Evolutionary conservation across 2,329 filamentous ascomycete species (phyloP).

Genomic region (Aureobasidium melanogenum): DNA sequence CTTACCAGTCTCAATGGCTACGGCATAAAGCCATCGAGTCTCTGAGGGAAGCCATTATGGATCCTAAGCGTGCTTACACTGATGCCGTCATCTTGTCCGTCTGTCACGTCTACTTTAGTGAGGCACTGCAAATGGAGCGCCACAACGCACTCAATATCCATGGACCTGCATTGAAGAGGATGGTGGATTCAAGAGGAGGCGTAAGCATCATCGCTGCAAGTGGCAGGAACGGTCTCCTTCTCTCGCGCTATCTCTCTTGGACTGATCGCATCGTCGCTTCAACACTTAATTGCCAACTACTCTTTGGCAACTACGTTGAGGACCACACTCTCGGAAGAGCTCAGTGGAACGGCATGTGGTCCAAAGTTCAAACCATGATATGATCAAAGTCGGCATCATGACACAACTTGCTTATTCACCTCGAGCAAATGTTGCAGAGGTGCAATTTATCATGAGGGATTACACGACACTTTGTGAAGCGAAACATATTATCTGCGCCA

Average conservation of each 20-base stretch:
- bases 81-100: constrained; percentile 4
- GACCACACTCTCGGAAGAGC: background rate
- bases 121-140: background rate
- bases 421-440: background rate
- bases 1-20: constrained; percentile 1
- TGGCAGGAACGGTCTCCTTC: background rate
- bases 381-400: background rate
- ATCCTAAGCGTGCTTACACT: background rate
- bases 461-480: background rate
- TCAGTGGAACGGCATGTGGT: background rate
- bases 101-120: background rate
- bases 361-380: background rate
- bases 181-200: constrained; percentile 1
- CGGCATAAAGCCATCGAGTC: background rate
- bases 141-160: background rate
- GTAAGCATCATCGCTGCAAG: background rate
- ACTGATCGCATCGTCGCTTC: background rate
- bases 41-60: background rate
- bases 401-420: background rate
- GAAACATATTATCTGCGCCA: background rate
- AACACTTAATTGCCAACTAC: background rate
- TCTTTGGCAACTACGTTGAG: background rate
- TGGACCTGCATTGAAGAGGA: background rate
- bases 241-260: background rate
- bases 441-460: background rate